A percentile compares a stretch with the other conserved stretches of the same genome.
These are phyloP conservation scores for Auricularia sp. DNA, from an alignment of 768 basidiomycete genomes.

Conservation along the genomic window DNA sequence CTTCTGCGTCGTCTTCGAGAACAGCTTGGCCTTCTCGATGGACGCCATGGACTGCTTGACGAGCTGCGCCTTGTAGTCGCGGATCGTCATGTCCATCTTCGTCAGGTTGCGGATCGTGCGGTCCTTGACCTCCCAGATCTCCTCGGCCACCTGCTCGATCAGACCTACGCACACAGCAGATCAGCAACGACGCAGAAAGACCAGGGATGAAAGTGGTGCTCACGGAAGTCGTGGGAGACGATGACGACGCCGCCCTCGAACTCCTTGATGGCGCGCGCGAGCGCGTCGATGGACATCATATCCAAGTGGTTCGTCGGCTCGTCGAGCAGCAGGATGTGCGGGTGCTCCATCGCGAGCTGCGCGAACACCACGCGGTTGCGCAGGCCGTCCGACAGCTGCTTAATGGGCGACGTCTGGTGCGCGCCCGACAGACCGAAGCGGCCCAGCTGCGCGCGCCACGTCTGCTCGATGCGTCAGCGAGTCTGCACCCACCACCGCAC, in stretches of 20 bases:
- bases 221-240: constrained; percentile 98
- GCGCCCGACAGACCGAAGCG: constrained; percentile 90
- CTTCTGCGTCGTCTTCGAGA: constrained; percentile 72
- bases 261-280: constrained; percentile 90
- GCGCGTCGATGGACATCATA: constrained; percentile 95
- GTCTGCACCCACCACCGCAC: not conserved
- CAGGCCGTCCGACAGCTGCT: constrained; percentile 89
- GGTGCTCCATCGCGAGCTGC: constrained; percentile 94
- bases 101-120: constrained; percentile 89
- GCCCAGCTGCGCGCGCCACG: constrained; percentile 90
- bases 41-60: constrained; percentile 68
- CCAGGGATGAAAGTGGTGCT: constrained; percentile 20
- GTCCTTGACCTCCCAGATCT: constrained; percentile 97
- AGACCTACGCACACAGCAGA: constrained; percentile 59
- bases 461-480: constrained; percentile 30
- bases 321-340: constrained; percentile 86
- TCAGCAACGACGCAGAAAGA: not conserved
- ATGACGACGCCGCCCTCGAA: constrained; percentile 98
- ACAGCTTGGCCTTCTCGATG: constrained; percentile 88
- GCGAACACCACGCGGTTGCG: constrained; percentile 97
- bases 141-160: constrained; percentile 95
- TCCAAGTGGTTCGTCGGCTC: constrained; percentile 97
- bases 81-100: constrained; percentile 80
- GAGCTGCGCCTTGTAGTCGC: constrained; percentile 86
- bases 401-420: constrained; percentile 91